Percentiles rank a stretch among this genome's conserved stretches.
phyloP scores from a whole-genome alignment of 176 grass and related monocot genomes.

The Sorghum bicolor region Sorghum_bicolor_NCBIv3 NC_012871.2:51006001-51006500 shows the following conservation, averaged over 20 bases:
- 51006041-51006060: neutral
- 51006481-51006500: too few relatives aligned
- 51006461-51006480: conserved; percentile 23
- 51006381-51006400: conserved; percentile 23
- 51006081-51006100: neutral
- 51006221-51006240: conserved; percentile 50
- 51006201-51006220: conserved; percentile 54
- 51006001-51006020: too few relatives aligned
- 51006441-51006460: conserved; percentile 66
- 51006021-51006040: too few relatives aligned
- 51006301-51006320: conserved; percentile 57
- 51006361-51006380: neutral
- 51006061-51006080: too few relatives aligned
- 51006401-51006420: conserved; percentile 87
- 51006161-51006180: conserved; percentile 22
- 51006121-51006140: neutral
- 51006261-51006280: conserved; percentile 71
- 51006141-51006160: neutral
- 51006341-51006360: conserved; percentile 30
- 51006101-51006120: neutral
- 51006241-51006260: conserved; percentile 72
- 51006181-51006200: conserved; percentile 62
- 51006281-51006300: conserved; percentile 41
- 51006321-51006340: conserved; percentile 61
- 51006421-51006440: conserved; percentile 90